Evolutionary conservation across 2,329 filamentous ascomycete species (phyloP).

Genomic region (Aspergillus hortae): DNA sequence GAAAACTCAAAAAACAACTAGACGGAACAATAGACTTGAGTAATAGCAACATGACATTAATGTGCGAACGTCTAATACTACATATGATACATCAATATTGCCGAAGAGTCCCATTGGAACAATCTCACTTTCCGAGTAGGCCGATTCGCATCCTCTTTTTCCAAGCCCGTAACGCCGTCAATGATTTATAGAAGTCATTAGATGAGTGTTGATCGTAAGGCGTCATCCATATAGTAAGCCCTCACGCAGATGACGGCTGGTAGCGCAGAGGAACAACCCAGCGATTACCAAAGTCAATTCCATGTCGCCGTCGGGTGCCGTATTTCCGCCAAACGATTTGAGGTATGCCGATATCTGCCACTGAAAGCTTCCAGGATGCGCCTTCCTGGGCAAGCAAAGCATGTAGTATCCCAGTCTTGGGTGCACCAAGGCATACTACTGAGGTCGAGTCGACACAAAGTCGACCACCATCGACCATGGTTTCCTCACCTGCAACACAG

Average conservation of each 20-base stretch:
- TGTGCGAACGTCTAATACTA: background rate
- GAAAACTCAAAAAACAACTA: background rate
- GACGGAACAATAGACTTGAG: background rate
- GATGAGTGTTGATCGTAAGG: background rate
- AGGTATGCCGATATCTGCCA: constrained; percentile 83
- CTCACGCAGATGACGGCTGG: constrained; percentile 27
- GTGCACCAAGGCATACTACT: constrained; percentile 80
- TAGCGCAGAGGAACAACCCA: constrained; percentile 74
- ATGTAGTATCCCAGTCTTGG: constrained; percentile 78
- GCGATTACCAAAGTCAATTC: constrained; percentile 80
- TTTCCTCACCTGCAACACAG: constrained; percentile 46
- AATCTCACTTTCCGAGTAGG: background rate
- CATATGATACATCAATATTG: constrained; percentile 1
- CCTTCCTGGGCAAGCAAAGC: constrained; percentile 64
- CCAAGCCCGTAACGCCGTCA: constrained; percentile 8
- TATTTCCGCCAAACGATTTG: constrained; percentile 82
- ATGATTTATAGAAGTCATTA: constrained; percentile 5
- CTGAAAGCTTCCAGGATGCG: constrained; percentile 67
- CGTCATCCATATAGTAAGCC: background rate
- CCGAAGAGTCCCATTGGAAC: background rate
- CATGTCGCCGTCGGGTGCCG: constrained; percentile 73
- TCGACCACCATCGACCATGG: constrained; percentile 66
- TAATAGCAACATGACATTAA: background rate
- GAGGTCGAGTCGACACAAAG: constrained; percentile 79
- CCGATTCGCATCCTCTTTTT: background rate